These are phyloP conservation scores for Gryganskiella cystojenkinii DNA, from an alignment of 192 early-diverging fungal genomes.

Conservation along the genomic window DNA sequence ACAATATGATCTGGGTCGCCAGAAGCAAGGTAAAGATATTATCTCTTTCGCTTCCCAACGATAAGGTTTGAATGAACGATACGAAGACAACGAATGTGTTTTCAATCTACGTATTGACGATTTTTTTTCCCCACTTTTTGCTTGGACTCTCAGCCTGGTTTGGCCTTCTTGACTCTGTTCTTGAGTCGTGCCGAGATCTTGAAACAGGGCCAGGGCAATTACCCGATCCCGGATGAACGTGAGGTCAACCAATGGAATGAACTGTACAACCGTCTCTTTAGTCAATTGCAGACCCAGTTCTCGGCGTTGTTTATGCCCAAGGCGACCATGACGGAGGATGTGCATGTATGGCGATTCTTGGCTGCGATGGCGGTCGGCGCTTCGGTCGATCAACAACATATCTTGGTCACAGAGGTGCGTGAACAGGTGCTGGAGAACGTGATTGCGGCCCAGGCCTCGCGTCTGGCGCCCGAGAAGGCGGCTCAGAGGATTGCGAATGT, in stretches of 20 bases:
- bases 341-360: conserved; percentile 98
- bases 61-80: conserved; percentile 5
- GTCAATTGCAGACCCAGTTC: conserved; percentile 78
- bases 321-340: conserved; percentile 73
- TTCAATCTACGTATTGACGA: neutral
- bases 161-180: conserved; percentile 91
- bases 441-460: conserved; percentile 69
- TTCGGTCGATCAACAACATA: conserved; percentile 92
- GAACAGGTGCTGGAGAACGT: conserved; percentile 87
- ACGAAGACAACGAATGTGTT: neutral
- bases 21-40: conserved; percentile 67
- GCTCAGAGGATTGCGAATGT: conserved; percentile 82
- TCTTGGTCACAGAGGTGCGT: conserved; percentile 90
- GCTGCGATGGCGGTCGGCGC: conserved; percentile 96
- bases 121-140: neutral
- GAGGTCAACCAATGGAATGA: conserved; percentile 79
- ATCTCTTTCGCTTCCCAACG: neutral
- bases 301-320: conserved; percentile 81
- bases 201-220: conserved; percentile 74
- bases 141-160: conserved; percentile 64
- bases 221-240: conserved; percentile 59
- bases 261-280: conserved; percentile 87
- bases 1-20: conserved; percentile 88
- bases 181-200: conserved; percentile 91
- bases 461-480: conserved; percentile 65